These are phyloP conservation scores for Cymbopogon flexuosus DNA, from an alignment of 202 grass and related monocot species.

Conservation along the genomic window DNA sequence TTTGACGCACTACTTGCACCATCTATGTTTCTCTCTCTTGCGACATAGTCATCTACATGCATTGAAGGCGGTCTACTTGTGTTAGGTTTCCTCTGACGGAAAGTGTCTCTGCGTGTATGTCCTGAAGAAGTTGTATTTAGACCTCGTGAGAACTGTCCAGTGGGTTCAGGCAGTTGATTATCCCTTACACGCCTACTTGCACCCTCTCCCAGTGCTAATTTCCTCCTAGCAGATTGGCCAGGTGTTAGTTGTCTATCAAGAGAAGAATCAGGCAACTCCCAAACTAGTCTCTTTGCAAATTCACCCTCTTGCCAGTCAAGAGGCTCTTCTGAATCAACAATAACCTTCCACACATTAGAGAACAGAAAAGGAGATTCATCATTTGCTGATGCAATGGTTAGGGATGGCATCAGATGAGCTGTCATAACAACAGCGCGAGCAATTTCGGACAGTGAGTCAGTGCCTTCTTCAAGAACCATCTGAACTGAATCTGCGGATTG, in stretches of 20 bases:
- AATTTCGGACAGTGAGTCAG: constrained; percentile 38
- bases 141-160: constrained; percentile 55
- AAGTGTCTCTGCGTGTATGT: constrained; percentile 87
- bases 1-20: constrained; percentile 84
- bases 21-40: constrained; percentile 96
- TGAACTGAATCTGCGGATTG: constrained; percentile 32
- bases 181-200: constrained; percentile 62
- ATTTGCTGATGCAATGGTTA: constrained; percentile 26
- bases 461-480: constrained; percentile 46
- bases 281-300: constrained; percentile 67
- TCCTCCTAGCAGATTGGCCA: constrained; percentile 56
- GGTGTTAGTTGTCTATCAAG: constrained; percentile 50
- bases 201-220: constrained; percentile 57
- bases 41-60: constrained; percentile 99
- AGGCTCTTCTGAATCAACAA: constrained; percentile 51
- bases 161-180: constrained; percentile 55
- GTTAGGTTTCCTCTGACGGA: constrained; percentile 93
- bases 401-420: constrained; percentile 58
- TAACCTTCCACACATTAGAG: constrained; percentile 68
- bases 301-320: constrained; percentile 41
- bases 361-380: constrained; percentile 52
- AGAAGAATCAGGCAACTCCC: constrained; percentile 95
- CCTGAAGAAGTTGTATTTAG: constrained; percentile 51
- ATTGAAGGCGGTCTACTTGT: constrained; percentile 97
- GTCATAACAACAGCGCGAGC: constrained; percentile 61